Evolutionary conservation across 805 yeast genomes (phyloP).

Genomic region (Candida insectorum): DNA sequence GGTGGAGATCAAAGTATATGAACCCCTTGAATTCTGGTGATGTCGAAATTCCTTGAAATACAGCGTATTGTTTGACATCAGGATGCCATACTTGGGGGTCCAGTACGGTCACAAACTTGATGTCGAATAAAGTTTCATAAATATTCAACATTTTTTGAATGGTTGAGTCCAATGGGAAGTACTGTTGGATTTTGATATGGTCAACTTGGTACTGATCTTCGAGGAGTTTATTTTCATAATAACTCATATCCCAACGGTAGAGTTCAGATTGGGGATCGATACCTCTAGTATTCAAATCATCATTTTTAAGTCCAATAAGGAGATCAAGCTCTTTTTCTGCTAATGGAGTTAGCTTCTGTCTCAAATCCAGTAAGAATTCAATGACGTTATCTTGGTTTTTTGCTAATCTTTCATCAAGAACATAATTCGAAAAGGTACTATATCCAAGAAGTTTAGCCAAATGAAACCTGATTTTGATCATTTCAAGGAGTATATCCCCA

Average conservation of each 20-base stretch:
- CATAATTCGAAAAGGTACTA: conserved; percentile 62
- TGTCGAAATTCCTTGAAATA: conserved; percentile 57
- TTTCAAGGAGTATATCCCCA: conserved; percentile 54
- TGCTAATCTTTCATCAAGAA: conserved; percentile 79
- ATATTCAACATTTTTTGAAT: conserved; percentile 66
- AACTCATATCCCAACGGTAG: conserved; percentile 75
- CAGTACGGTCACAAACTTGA: conserved; percentile 50
- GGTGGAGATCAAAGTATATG: conserved; percentile 77
- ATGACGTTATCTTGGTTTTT: conserved; percentile 59
- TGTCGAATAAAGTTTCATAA: conserved; percentile 65
- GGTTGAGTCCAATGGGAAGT: conserved; percentile 71
- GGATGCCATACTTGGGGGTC: conserved; percentile 65
- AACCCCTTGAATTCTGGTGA: conserved; percentile 62
- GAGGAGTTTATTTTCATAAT: conserved; percentile 60
- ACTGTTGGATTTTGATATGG: conserved; percentile 67
- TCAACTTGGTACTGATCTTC: conserved; percentile 72
- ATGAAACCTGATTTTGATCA: conserved; percentile 59
- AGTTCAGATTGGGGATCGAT: conserved; percentile 33
- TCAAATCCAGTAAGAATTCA: conserved; percentile 60
- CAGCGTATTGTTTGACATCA: conserved; percentile 72
- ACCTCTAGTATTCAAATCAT: conserved; percentile 47
- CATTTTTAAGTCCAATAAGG: conserved; percentile 50
- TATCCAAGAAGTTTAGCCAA: conserved; percentile 66
- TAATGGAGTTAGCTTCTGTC: conserved; percentile 52
- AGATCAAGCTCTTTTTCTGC: conserved; percentile 52